These are phyloP conservation scores for Pterula multifida DNA, from an alignment of 1,284 basidiomycete genomes.

Conservation along the genomic window DNA sequence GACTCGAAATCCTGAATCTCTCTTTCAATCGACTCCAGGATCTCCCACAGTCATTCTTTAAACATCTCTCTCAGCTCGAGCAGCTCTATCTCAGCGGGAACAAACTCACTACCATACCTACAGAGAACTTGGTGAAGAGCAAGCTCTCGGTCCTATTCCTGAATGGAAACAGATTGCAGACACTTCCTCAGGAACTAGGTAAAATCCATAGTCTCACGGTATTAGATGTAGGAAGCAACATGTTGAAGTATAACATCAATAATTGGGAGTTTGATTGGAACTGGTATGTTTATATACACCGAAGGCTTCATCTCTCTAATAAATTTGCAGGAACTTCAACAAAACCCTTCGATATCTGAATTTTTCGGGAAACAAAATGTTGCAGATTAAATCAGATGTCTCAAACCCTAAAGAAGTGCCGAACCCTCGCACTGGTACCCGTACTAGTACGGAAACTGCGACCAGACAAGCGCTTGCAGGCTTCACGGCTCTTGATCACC, in stretches of 20 bases:
- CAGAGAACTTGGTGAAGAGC: slow-evolving; percentile 70
- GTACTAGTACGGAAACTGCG: slow-evolving; percentile 8
- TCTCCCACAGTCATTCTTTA: slow-evolving; percentile 70
- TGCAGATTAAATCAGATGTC: slow-evolving; percentile 72
- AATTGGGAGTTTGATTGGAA: slow-evolving; percentile 99
- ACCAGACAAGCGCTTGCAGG: slow-evolving; percentile 37
- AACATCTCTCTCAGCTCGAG: slow-evolving; percentile 57
- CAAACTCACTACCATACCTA: slow-evolving; percentile 81
- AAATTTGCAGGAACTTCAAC: slow-evolving; percentile 83
- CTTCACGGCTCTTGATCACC: slow-evolving; percentile 55
- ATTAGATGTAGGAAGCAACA: slow-evolving; percentile 91
- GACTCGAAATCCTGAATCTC: slow-evolving; percentile 79
- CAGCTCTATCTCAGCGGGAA: slow-evolving; percentile 93
- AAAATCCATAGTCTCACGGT: slow-evolving; percentile 73
- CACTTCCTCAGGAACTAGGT: slow-evolving; percentile 83
- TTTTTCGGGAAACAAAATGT: slow-evolving; percentile 76
- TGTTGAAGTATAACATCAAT: slow-evolving; percentile 95
- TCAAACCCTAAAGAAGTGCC: slow-evolving; percentile 10
- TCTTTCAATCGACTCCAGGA: slow-evolving; percentile 96
- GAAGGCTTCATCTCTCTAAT: not conserved
- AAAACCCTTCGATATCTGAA: slow-evolving; percentile 86
- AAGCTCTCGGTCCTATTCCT: slow-evolving; percentile 71
- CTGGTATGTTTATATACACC: slow-evolving; percentile 48
- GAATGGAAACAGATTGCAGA: slow-evolving; percentile 92
- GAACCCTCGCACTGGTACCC: slow-evolving; percentile 2